A percentile compares a stretch with the other conserved stretches of the same genome.
Evolutionary conservation across 2,329 filamentous ascomycete species (phyloP).

Genomic region (Xylaria sp.): DNA sequence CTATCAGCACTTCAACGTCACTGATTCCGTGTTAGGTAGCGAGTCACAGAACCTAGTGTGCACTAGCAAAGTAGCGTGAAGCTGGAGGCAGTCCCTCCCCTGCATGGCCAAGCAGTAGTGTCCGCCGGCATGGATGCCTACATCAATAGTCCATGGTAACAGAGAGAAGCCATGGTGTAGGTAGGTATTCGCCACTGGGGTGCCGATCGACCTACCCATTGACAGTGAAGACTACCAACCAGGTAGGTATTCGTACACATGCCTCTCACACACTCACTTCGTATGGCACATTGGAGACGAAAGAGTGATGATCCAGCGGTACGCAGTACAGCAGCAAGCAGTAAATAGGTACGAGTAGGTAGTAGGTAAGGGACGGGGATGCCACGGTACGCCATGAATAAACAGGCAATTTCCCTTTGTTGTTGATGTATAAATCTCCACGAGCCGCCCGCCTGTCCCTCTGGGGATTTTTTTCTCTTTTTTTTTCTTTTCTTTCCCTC

Average conservation of each 20-base stretch:
- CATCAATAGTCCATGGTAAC: neutral
- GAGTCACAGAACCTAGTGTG: too few relatives aligned
- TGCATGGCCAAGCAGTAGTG: neutral
- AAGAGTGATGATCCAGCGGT: too few relatives aligned
- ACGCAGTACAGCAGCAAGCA: too few relatives aligned
- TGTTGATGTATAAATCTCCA: conserved; percentile 4
- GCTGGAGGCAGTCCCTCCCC: neutral
- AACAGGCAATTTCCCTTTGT: neutral
- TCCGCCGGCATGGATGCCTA: conserved; percentile 1
- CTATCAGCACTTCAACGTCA: too few relatives aligned
- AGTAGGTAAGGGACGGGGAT: too few relatives aligned
- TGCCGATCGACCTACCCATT: neutral
- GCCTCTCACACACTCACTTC: too few relatives aligned
- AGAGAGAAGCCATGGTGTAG: neutral
- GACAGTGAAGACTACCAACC: neutral
- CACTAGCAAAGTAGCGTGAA: neutral
- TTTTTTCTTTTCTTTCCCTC: conserved; percentile 2
- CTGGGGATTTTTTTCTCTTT: neutral
- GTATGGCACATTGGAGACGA: too few relatives aligned
- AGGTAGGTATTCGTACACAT: neutral
- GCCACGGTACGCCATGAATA: too few relatives aligned
- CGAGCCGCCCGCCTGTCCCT: neutral
- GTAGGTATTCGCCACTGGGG: neutral
- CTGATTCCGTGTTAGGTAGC: neutral
- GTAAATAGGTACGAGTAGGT: too few relatives aligned